phyloP scores from a whole-genome alignment of 2,329 filamentous ascomycete species.

The Hymenotorrendiella dingleyae region DNA sequence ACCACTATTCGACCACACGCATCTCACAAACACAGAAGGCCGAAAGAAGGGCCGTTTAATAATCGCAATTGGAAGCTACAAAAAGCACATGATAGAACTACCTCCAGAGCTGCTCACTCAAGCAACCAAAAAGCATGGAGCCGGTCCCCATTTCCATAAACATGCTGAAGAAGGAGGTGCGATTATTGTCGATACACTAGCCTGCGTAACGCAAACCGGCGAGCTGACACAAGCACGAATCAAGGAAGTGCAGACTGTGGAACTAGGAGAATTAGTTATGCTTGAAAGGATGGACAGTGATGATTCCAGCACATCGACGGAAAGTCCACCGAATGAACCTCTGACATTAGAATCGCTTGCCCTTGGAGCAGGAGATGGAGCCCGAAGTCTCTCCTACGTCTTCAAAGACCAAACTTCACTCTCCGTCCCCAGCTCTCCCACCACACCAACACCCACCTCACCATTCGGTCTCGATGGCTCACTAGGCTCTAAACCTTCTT shows the following conservation, averaged over 20 bases:
- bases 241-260: conserved; percentile 69
- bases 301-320: conserved; percentile 3
- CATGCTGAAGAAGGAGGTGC: conserved; percentile 58
- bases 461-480: background rate
- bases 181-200: conserved; percentile 70
- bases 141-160: conserved; percentile 58
- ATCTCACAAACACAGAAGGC: conserved; percentile 67
- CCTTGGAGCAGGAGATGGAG: background rate
- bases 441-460: background rate
- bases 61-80: conserved; percentile 64
- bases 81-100: conserved; percentile 74
- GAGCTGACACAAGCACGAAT: conserved; percentile 78
- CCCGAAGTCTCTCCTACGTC: background rate
- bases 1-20: conserved; percentile 67
- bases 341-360: conserved; percentile 5
- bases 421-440: background rate
- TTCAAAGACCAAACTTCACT: background rate
- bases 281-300: conserved; percentile 35
- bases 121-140: conserved; percentile 47
- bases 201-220: conserved; percentile 75
- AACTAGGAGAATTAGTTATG: conserved; percentile 76
- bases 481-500: conserved; percentile 5
- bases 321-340: background rate
- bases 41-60: conserved; percentile 66
- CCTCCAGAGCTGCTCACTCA: conserved; percentile 69